Conservation (phyloP, 1,284 basidiomycete species). For the Xerocomus minutiporus region DNA sequence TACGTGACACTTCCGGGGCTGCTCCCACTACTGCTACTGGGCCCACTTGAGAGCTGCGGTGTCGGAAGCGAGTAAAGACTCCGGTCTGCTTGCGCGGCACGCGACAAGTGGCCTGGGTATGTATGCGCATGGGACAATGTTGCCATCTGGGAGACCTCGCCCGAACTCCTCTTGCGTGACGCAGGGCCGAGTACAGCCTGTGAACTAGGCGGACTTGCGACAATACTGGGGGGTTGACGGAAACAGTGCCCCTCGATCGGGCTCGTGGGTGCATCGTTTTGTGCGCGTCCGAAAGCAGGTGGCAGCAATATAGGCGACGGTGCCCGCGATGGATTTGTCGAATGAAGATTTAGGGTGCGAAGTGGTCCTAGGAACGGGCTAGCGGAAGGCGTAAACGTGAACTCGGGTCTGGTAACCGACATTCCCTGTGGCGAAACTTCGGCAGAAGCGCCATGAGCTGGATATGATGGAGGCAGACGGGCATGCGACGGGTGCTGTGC, state of each 20-base stretch:
- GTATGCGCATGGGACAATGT: constrained; percentile 32
- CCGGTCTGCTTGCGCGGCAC: constrained; percentile 33
- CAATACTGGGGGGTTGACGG: constrained; percentile 30
- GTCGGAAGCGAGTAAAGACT: constrained; percentile 43
- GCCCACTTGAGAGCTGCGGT: constrained; percentile 58
- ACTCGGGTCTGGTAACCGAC: constrained; percentile 31
- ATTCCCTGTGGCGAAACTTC: constrained; percentile 27
- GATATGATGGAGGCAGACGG: constrained; percentile 25
- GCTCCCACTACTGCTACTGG: constrained; percentile 54
- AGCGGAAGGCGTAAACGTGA: constrained; percentile 58
- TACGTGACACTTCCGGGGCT: constrained; percentile 45
- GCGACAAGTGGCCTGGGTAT: constrained; percentile 30
- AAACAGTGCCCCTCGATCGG: constrained; percentile 32
- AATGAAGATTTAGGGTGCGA: constrained; percentile 69
- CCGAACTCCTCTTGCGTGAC: constrained; percentile 32
- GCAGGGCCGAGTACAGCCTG: constrained; percentile 25
- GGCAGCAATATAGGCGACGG: constrained; percentile 64
- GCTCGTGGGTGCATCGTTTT: constrained; percentile 28
- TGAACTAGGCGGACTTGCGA: constrained; percentile 40
- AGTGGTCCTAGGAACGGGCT: constrained; percentile 83
- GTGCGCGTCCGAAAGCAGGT: constrained; percentile 37
- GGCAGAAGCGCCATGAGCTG: constrained; percentile 13
- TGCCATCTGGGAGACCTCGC: constrained; percentile 27
- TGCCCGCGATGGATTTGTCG: constrained; percentile 58
- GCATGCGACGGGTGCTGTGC: constrained; percentile 27